Evolutionary conservation across 2,329 filamentous ascomycete genomes (phyloP).

Genomic region (Colletotrichum sp.): DNA sequence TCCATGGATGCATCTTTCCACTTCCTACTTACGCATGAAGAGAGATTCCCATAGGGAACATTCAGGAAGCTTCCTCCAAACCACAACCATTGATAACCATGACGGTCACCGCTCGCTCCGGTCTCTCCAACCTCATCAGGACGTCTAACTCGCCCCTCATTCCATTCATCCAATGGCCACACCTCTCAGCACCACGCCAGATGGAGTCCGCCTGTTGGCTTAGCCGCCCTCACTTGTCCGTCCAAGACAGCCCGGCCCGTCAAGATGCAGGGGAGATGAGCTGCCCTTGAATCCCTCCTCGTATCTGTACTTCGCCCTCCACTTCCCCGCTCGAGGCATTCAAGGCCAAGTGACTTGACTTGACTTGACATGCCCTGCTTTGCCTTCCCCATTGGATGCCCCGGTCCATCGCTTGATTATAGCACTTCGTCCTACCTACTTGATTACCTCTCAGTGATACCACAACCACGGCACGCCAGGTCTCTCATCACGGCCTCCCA

Average conservation of each 20-base stretch:
- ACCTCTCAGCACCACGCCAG: background rate
- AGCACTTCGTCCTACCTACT: background rate
- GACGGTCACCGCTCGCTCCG: background rate
- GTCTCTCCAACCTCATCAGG: background rate
- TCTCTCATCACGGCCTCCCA: background rate
- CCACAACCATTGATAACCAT: background rate
- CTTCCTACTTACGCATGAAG: background rate
- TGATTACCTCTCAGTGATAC: background rate
- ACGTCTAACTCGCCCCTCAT: background rate
- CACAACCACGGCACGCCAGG: slow-evolving; percentile 11
- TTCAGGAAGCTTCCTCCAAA: background rate
- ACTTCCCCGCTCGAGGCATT: background rate
- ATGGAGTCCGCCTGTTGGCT: background rate
- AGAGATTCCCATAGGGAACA: background rate
- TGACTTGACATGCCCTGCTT: background rate
- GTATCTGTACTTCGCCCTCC: background rate
- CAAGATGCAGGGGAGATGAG: background rate
- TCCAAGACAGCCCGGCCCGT: background rate
- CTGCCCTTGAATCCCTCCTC: background rate
- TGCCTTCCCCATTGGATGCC: background rate
- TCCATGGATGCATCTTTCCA: background rate
- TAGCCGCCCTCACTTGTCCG: slow-evolving; percentile 4
- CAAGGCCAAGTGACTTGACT: background rate
- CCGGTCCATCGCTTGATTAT: background rate
- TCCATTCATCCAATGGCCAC: background rate